Percentiles rank a stretch among this genome's conserved stretches.
phyloP scores from a whole-genome alignment of 495 filamentous ascomycete species.

The Neurospora sublineolata region DNA sequence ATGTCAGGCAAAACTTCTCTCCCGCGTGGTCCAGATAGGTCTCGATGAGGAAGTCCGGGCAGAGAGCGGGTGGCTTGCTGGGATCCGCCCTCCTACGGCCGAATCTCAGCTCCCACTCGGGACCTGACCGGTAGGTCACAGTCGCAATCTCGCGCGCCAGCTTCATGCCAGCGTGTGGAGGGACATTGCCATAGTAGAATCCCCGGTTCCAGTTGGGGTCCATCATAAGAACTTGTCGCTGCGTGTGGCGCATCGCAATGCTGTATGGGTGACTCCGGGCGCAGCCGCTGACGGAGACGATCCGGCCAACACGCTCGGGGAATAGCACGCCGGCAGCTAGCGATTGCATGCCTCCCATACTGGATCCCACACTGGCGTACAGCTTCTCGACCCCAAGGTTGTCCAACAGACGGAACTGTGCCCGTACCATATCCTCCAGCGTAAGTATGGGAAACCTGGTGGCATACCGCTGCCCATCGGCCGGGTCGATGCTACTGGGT shows the following conservation, averaged over 20 bases:
- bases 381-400: constrained; percentile 64
- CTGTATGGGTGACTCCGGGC: constrained; percentile 94
- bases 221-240: constrained; percentile 97
- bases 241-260: constrained; percentile 97
- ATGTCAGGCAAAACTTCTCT: constrained; percentile 97
- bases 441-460: constrained; percentile 96
- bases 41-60: constrained; percentile 94
- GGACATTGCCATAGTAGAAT: constrained; percentile 82
- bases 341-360: constrained; percentile 99
- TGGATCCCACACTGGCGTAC: constrained; percentile 86
- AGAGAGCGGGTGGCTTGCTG: constrained; percentile 76
- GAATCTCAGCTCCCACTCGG: constrained; percentile 96
- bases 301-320: constrained; percentile 63
- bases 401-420: constrained; percentile 87
- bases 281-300: constrained; percentile 88
- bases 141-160: constrained; percentile 95
- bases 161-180: constrained; percentile 95
- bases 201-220: constrained; percentile 96
- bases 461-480: constrained; percentile 77
- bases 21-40: constrained; percentile 97
- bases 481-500: constrained; percentile 77
- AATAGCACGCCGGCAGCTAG: constrained; percentile 83
- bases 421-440: constrained; percentile 93
- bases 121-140: constrained; percentile 90
- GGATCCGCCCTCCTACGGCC: constrained; percentile 79